These are phyloP conservation scores for Hypoxylon crocopeplum DNA, from an alignment of 495 filamentous ascomycete genomes.

Conservation along the genomic window DNA sequence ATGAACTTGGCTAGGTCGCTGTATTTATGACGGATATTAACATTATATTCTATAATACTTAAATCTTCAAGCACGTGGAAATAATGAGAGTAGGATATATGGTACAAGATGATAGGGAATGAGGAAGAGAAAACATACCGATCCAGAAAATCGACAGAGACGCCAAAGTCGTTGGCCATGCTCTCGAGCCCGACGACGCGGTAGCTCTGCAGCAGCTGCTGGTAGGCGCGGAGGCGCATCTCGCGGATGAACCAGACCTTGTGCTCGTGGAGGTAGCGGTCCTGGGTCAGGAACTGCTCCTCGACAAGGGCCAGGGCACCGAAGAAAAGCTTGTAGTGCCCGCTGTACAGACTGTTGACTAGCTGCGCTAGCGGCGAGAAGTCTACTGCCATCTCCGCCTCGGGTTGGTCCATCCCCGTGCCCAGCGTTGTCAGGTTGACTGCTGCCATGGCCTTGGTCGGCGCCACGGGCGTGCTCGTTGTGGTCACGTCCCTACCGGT, in stretches of 20 bases:
- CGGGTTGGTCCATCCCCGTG: slow-evolving; percentile 68
- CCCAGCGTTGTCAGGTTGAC: slow-evolving; percentile 87
- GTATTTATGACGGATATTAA: not conserved
- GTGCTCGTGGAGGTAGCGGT: slow-evolving; percentile 94
- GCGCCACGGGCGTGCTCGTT: too few species aligned
- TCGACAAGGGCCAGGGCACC: slow-evolving; percentile 88
- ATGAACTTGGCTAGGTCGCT: slow-evolving; percentile 98
- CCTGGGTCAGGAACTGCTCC: slow-evolving; percentile 89
- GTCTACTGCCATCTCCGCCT: slow-evolving; percentile 80
- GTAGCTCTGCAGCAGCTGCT: slow-evolving; percentile 97
- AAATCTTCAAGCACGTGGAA: too few species aligned
- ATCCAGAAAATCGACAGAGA: slow-evolving; percentile 94
- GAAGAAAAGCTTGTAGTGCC: slow-evolving; percentile 94
- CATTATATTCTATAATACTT: too few species aligned
- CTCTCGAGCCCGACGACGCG: slow-evolving; percentile 92
- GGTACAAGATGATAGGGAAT: not conserved
- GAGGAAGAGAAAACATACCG: slow-evolving; percentile 62
- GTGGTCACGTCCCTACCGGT: slow-evolving; percentile 39
- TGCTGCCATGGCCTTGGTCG: slow-evolving; percentile 65
- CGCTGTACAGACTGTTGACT: slow-evolving; percentile 88
- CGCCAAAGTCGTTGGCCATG: slow-evolving; percentile 96
- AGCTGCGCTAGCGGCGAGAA: slow-evolving; percentile 81
- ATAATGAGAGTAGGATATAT: not conserved
- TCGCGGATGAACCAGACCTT: slow-evolving; percentile 95
- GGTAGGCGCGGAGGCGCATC: slow-evolving; percentile 94